These are phyloP conservation scores for Cystobasidium pallidum DNA, from an alignment of 1,284 basidiomycete species.

Conservation along the genomic window DNA sequence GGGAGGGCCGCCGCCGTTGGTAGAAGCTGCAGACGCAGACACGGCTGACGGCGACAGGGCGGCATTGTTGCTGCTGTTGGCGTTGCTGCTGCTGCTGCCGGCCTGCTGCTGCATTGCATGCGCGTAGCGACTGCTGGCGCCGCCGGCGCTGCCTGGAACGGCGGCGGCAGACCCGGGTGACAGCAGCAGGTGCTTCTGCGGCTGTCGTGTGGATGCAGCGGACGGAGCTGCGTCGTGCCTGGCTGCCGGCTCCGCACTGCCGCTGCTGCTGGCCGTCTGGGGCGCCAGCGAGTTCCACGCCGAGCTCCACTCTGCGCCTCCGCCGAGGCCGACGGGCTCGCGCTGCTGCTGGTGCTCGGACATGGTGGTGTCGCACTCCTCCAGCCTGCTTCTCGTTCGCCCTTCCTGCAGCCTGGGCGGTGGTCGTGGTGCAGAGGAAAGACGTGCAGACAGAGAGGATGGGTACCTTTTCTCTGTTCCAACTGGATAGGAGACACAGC, in stretches of 20 bases:
- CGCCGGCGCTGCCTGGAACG: neutral
- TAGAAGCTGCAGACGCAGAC: neutral
- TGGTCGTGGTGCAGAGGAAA: neutral
- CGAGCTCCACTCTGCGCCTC: conserved; percentile 18
- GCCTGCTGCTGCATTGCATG: conserved; percentile 1
- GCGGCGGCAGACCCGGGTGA: conserved; percentile 15
- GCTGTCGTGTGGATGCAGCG: neutral
- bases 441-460: too few relatives aligned
- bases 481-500: neutral
- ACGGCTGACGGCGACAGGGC: neutral
- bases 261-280: conserved; percentile 1
- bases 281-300: conserved; percentile 13
- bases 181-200: conserved; percentile 38
- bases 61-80: conserved; percentile 2
- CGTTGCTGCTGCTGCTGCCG: conserved; percentile 1
- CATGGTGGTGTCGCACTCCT: neutral
- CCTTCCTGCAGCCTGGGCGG: neutral
- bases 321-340: neutral
- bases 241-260: conserved; percentile 12
- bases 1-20: neutral
- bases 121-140: neutral
- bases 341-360: conserved; percentile 1
- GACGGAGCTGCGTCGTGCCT: neutral
- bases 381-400: neutral
- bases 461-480: neutral